Base-by-base conservation (phyloP, 2,329 filamentous ascomycete genomes). In the Talaromyces sp. region DNA sequence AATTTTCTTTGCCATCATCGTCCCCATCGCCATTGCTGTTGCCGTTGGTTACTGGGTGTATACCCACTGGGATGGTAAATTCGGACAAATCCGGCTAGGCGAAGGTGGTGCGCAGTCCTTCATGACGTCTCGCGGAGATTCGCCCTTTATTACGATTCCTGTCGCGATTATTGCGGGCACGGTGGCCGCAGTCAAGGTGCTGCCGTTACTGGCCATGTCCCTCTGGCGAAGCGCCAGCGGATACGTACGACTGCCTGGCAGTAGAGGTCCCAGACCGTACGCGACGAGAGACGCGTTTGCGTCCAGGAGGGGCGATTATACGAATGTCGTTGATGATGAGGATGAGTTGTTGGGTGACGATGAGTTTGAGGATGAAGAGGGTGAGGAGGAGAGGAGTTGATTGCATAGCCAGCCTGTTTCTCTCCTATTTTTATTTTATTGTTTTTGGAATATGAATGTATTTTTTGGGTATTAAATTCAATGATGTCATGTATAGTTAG, bases 281-380 rank as follows among this genome's bases (percentile, higher is more conserved):
- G 95, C 93, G 17, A 96, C 91, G 59, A 84, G 96, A 66, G 91
- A 91, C 73, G 94, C 91, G 67, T 99, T 99, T 79, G 91, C 93
- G 5, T 86, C 93, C 65, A 90, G 92, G 1, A 86, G 91, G 64
- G 89, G 91, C n/a, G 92, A 97, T 77, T 98, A 98, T 77, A 87
- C 89, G 17, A 85, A 90, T 72, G 92, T 97, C 61, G 93, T 96
- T 72, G 91, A 95, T 60, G 95, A 98, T 75, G 95, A 98, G 76
- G 94, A 94, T 58, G 94, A 98, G 81, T 81, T 99, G 70, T 80
- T 99, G 40, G 95, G 95, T 1, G 72, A 72, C 0, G 94, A 97
- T 70, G 93, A 96, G 67, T 93, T 92, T 70, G 94, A 97, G 69
- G 93, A 91, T 70, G 94, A 97, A 69, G 93, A 97, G 74, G 94